phyloP scores from a whole-genome alignment of 2,329 filamentous ascomycete genomes.

The Paecilomyces formosus region DNA sequence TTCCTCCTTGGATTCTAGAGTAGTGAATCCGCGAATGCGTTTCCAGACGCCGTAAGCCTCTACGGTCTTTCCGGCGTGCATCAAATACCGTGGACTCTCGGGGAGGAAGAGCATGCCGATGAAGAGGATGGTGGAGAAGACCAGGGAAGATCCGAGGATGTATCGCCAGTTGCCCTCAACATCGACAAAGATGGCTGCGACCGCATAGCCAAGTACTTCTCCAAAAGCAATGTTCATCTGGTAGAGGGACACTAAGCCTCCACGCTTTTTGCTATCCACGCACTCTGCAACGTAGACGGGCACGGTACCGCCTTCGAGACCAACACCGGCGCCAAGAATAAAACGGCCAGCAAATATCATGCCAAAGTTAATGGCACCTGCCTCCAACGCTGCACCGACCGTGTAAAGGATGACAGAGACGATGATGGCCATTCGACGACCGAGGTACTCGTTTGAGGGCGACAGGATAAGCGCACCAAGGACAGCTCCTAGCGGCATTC shows the following conservation, averaged over 20 bases:
- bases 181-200: constrained; percentile 65
- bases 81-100: constrained; percentile 60
- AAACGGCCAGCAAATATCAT: constrained; percentile 65
- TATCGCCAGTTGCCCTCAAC: constrained; percentile 65
- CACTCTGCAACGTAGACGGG: constrained; percentile 66
- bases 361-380: constrained; percentile 59
- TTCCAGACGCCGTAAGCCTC: constrained; percentile 65
- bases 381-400: constrained; percentile 60
- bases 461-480: constrained; percentile 61
- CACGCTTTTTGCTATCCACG: constrained; percentile 59
- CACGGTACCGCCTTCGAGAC: constrained; percentile 66
- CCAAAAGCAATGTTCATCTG: constrained; percentile 71
- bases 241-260: constrained; percentile 66
- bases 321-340: constrained; percentile 63
- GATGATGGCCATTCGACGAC: constrained; percentile 61
- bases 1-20: constrained; percentile 55
- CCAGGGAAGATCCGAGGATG: constrained; percentile 63
- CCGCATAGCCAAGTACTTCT: constrained; percentile 65
- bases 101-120: constrained; percentile 64
- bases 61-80: constrained; percentile 57
- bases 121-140: constrained; percentile 60
- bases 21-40: constrained; percentile 56
- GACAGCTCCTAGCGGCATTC: constrained; percentile 65
- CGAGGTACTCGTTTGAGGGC: constrained; percentile 60
- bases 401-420: constrained; percentile 64